phyloP scores from a whole-genome alignment of 1,284 basidiomycete genomes.

The Neotropicomus parvogracilis region DNA sequence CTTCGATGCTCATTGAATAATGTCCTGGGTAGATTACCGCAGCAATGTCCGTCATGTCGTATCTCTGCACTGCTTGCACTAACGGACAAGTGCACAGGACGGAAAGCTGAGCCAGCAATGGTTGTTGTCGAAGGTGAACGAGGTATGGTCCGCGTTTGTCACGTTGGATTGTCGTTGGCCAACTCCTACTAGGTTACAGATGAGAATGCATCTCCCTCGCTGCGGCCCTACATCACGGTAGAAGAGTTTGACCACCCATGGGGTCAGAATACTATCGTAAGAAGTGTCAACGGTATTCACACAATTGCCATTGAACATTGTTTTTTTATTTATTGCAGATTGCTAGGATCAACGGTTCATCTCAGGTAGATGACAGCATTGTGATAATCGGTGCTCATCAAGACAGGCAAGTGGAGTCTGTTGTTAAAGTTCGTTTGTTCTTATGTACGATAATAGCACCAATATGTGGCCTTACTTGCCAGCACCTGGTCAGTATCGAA shows the following conservation, averaged over 20 bases:
- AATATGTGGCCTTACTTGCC: slow-evolving; percentile 87
- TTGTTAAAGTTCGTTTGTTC: slow-evolving; percentile 14
- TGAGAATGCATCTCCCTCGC: slow-evolving; percentile 52
- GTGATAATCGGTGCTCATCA: slow-evolving; percentile 85
- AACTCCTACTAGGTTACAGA: slow-evolving; percentile 55
- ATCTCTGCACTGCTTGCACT: slow-evolving; percentile 12
- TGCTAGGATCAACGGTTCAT: slow-evolving; percentile 67
- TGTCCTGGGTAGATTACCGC: slow-evolving; percentile 57
- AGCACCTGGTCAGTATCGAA: slow-evolving; percentile 66
- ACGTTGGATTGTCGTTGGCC: neutral
- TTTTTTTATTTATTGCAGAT: slow-evolving; percentile 46
- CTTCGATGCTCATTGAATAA: slow-evolving; percentile 33
- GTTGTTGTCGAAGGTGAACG: slow-evolving; percentile 69
- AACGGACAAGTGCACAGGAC: slow-evolving; percentile 43
- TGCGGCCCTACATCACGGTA: slow-evolving; percentile 60
- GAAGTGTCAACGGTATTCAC: slow-evolving; percentile 22
- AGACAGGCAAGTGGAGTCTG: slow-evolving; percentile 57
- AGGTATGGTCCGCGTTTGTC: slow-evolving; percentile 44
- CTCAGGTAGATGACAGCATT: slow-evolving; percentile 52
- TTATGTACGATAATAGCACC: slow-evolving; percentile 50
- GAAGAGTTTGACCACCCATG: slow-evolving; percentile 85
- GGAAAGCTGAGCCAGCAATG: slow-evolving; percentile 82
- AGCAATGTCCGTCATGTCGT: slow-evolving; percentile 54
- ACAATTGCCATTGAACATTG: neutral
- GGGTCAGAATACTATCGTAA: slow-evolving; percentile 88